Percentiles rank a stretch among this genome's conserved stretches.
Evolutionary conservation across 441 rosid species (phyloP).

Genomic region (Eruca vesicaria): DNA sequence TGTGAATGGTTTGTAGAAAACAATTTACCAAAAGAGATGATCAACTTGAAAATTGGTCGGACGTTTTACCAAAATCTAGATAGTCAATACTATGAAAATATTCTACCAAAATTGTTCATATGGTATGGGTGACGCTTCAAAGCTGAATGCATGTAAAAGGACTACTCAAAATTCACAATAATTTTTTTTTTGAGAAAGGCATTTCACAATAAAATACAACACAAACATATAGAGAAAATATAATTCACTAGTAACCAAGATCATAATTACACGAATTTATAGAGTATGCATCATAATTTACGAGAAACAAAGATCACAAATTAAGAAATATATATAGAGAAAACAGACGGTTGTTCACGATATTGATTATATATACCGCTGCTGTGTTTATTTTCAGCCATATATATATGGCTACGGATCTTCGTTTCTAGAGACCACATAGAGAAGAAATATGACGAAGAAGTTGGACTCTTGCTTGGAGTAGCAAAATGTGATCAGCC

Average conservation of each 20-base stretch:
- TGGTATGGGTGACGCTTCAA: not conserved
- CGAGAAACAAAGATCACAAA: not conserved
- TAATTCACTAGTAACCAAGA: no score
- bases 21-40: not conserved
- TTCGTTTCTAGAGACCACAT: constrained; percentile 36
- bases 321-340: constrained; percentile 4
- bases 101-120: not conserved
- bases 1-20: not conserved
- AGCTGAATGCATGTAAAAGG: constrained; percentile 10
- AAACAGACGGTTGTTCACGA: not conserved
- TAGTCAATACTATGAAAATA: not conserved
- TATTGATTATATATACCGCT: constrained; percentile 3
- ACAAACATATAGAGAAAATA: not conserved
- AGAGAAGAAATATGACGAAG: constrained; percentile 39
- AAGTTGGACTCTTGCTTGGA: constrained; percentile 44
- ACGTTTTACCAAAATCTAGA: not conserved
- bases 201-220: not conserved
- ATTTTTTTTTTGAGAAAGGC: no score
- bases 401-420: not conserved
- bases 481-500: constrained; percentile 39
- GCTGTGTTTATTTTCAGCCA: constrained; percentile 3
- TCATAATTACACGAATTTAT: not conserved
- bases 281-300: not conserved
- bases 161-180: not conserved
- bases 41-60: not conserved